Base-by-base conservation (phyloP, 352 stramenopile species). In the Phytophthora idaei region DNA sequence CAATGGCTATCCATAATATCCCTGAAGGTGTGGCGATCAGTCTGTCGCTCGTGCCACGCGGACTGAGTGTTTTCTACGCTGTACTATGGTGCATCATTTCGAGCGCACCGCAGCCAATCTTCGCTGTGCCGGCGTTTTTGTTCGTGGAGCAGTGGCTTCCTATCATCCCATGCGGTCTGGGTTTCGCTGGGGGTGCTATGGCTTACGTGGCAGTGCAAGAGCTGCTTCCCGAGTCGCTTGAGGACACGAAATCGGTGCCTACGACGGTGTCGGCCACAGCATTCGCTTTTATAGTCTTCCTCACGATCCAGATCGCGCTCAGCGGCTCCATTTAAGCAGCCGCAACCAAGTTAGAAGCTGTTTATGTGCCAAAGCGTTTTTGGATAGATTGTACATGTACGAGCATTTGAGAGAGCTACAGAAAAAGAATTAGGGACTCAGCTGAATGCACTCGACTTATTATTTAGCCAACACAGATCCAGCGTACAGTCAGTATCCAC, bases 1-100 rank as follows among this genome's bases (percentile, higher is more conserved):
- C 95, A 52, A 92, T 99, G 65, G 97, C 97, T 1, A 97, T 99
- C 32, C 97, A 99, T 85, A 99, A 99, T 82, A 96, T 99, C 55
- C 97, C 97, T 3, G 97, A 99, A 74, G 97, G 97, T 49, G 83
- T 99, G 11, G 97, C 97, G 9, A 94, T 93, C 74, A 97, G 94
- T 53, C 86, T 99, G 32, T 97, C 98, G 27, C 85, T 99, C 50
- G 84, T 99, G 56, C 96, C 97, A 10, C 79, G 95, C 48, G 97
- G 96, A 31, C 80, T 98, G 31, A 97, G 84, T 52, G 71, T 94
- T 15, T 87, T 97, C 58, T 90, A 92, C 31, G 86, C 90, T 36
- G 74, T 80, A 17, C 67, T 98, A 34, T 98, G 91, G 91, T 97
- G 87, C 59, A 95, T 98, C 50, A 77, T 98, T 51, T 97, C 93